phyloP scores from a whole-genome alignment of 768 basidiomycete genomes.

The Lactarius quietus region DNA sequence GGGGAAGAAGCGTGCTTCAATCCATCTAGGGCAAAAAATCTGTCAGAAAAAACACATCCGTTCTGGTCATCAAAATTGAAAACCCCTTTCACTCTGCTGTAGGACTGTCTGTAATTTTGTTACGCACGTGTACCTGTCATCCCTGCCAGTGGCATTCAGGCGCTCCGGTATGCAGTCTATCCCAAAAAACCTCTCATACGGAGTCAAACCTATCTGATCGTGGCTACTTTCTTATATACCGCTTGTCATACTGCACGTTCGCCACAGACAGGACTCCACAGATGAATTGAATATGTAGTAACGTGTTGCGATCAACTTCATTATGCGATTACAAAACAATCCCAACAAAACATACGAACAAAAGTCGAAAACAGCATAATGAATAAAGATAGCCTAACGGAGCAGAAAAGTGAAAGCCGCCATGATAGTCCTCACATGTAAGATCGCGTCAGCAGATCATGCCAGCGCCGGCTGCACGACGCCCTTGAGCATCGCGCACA shows the following conservation, averaged over 20 bases:
- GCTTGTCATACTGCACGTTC: no score
- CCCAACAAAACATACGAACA: neutral
- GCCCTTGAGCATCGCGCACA: slow-evolving; percentile 15
- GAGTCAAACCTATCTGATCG: no score
- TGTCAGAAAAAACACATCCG: neutral
- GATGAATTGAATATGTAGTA: no score
- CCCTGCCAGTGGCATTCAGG: neutral
- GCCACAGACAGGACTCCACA: neutral
- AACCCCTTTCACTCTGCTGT: neutral
- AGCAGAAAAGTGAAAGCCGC: no score
- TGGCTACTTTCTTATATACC: no score
- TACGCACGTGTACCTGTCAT: neutral
- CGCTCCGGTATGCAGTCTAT: neutral
- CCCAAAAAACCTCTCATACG: no score
- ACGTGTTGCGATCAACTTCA: neutral
- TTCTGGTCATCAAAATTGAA: neutral
- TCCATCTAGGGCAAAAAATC: neutral
- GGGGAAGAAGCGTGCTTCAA: neutral
- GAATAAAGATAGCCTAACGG: neutral
- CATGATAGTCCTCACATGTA: no score
- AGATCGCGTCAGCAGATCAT: no score
- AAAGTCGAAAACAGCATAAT: neutral
- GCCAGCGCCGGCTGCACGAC: slow-evolving; percentile 10
- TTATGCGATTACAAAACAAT: neutral
- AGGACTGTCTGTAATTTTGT: neutral